Conservation (phyloP, 768 basidiomycete genomes). For the Tylopilus plumbeoviolaceoides region DNA sequence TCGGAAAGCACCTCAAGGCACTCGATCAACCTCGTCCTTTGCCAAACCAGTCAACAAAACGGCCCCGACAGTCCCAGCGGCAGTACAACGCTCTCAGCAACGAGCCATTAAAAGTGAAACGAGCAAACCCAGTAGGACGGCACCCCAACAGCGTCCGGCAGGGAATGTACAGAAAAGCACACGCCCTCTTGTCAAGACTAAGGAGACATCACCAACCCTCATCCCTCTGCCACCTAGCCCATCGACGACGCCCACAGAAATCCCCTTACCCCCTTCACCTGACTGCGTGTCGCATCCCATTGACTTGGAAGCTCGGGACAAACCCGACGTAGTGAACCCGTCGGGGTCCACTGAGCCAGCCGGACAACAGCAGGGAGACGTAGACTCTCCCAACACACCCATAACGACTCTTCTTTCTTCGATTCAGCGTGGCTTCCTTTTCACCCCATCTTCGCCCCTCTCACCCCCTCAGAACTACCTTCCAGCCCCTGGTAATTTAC, state of each 20-base stretch:
- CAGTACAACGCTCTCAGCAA: conserved; percentile 10
- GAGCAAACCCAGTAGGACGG: not conserved
- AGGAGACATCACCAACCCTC: conserved; percentile 15
- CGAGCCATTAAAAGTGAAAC: conserved; percentile 6
- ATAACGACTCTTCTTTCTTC: conserved; percentile 60
- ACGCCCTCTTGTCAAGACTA: conserved; percentile 13
- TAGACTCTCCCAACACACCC: conserved; percentile 44
- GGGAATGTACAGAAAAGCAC: conserved; percentile 7
- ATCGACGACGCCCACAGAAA: conserved; percentile 13
- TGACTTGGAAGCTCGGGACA: conserved; percentile 4
- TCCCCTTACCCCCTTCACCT: conserved; percentile 22
- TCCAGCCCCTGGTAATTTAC: not conserved
- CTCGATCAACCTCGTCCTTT: conserved; percentile 3
- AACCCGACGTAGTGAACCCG: not conserved
- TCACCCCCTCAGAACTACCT: conserved; percentile 52
- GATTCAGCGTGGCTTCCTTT: conserved; percentile 66
- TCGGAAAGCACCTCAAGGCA: conserved; percentile 9
- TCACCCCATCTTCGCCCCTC: conserved; percentile 58
- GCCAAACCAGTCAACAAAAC: conserved; percentile 8
- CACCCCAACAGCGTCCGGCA: conserved; percentile 8
- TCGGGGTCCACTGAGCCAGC: not conserved
- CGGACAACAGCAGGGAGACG: conserved; percentile 1
- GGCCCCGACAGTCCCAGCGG: not conserved
- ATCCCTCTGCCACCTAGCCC: conserved; percentile 22
- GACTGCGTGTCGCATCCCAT: conserved; percentile 1